Conservation (phyloP, 306 rosid genomes). For the Morella rubra region DNA sequence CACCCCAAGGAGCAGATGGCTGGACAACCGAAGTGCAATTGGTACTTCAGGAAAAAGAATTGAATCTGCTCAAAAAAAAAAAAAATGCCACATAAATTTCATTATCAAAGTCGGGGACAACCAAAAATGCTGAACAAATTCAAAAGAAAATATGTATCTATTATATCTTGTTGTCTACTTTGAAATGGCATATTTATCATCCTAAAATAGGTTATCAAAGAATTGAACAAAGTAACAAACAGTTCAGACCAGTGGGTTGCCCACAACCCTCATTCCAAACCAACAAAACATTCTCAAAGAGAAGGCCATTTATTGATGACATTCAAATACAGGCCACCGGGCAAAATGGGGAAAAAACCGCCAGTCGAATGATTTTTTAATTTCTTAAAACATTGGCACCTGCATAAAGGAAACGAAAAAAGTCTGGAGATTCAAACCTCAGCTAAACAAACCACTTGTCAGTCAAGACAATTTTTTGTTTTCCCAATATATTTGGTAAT, state of each 20-base stretch:
- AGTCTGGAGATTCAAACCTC: not conserved
- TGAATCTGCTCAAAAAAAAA: constrained; percentile 73
- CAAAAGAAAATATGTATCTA: not conserved
- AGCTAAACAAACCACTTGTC: too few species aligned
- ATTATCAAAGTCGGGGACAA: constrained; percentile 12
- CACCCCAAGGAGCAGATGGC: constrained; percentile 99
- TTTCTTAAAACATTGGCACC: too few species aligned
- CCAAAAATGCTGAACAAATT: constrained; percentile 13
- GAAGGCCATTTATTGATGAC: not conserved
- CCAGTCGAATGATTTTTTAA: too few species aligned
- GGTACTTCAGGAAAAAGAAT: constrained; percentile 96
- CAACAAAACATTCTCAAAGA: constrained; percentile 7
- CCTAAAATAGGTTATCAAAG: not conserved
- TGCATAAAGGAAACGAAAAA: not conserved
- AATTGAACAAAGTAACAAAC: not conserved
- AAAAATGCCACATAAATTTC: constrained; percentile 8
- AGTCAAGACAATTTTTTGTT: too few species aligned
- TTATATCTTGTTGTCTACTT: not conserved
- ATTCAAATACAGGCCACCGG: not conserved
- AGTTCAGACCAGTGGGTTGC: not conserved
- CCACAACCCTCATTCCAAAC: not conserved
- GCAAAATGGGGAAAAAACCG: not conserved
- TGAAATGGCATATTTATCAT: not conserved
- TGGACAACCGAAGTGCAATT: constrained; percentile 95
- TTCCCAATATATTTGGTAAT: too few species aligned